Percentiles rank a stretch among this genome's conserved stretches.
Conservation (phyloP, 1,284 basidiomycete species). For the Cystobasidium pallidum region DNA sequence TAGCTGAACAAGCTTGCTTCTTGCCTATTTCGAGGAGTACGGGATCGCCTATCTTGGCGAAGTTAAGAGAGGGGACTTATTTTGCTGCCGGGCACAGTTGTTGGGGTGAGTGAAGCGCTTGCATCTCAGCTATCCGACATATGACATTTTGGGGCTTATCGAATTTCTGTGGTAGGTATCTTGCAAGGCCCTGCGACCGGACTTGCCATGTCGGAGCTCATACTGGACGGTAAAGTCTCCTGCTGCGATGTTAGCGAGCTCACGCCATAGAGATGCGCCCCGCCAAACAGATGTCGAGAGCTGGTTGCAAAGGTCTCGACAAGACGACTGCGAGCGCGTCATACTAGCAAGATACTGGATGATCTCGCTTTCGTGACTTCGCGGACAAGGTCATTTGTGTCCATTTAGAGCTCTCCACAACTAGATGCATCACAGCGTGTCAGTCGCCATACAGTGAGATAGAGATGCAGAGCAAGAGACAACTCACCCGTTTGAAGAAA, state of each 20-base stretch:
- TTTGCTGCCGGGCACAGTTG: constrained; percentile 60
- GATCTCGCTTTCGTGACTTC: too few relatives aligned
- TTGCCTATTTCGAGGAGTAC: constrained; percentile 61
- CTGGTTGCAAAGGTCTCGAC: too few relatives aligned
- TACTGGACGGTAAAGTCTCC: constrained; percentile 60
- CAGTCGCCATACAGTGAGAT: background rate
- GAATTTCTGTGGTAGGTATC: constrained; percentile 33
- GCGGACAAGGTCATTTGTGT: background rate
- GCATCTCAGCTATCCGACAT: background rate
- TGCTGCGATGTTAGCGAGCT: constrained; percentile 61
- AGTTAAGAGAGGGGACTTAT: constrained; percentile 59
- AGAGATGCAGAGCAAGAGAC: background rate
- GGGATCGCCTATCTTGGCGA: constrained; percentile 61
- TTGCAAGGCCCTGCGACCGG: constrained; percentile 61
- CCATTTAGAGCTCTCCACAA: constrained; percentile 33
- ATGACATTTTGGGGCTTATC: background rate
- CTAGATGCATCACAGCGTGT: constrained; percentile 2
- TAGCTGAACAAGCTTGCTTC: constrained; percentile 62
- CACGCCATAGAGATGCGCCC: constrained; percentile 57
- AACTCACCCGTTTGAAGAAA: constrained; percentile 39
- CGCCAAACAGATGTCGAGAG: too few relatives aligned
- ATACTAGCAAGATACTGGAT: too few relatives aligned
- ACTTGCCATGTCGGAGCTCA: constrained; percentile 61
- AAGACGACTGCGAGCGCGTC: too few relatives aligned
- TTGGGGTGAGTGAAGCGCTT: constrained; percentile 58